Base-by-base conservation (phyloP, 805 yeast genomes). In the Candida insectorum region DNA sequence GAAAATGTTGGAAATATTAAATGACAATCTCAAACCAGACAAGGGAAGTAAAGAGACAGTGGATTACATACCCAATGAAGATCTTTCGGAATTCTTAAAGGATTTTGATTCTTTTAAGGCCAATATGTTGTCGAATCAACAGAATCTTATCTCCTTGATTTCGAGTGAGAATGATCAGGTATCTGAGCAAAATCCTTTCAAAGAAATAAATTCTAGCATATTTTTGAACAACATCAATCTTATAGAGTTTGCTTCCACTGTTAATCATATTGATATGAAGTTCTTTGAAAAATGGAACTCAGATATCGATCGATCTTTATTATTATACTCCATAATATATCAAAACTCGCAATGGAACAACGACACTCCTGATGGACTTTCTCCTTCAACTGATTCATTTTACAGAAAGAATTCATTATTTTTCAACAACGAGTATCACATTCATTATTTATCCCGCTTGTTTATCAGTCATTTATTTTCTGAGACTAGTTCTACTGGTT, bases 281-380 rank as follows among this genome's bases (percentile, higher is more conserved):
- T 85, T 83, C 48, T 78, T 76, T 55, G 58, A 58, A 13, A 49
- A 58, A 2, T 91, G 97, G 97, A 80, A 85, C 36, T 88, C 96
- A 3, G 72, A 81, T 40, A 58, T 65, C 10, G 97, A 91, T 59
- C 77, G 81, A 37, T 82, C 95, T 0, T 65, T 89, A 36, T 65
- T 88, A 24, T 77, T 82, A 41, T 79, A 61, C 65, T 48, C 77
- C 40, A 60, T 75, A 34, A 48, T 75, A 37, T 47, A 48, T 35
- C 51, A 48, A 16, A 15, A 33, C 13, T 19, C 31, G 33, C 16
- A 32, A 13, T 10, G 8, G 12, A 24, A 24, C 13, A 20, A 20
- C 23, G 11, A 20, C 11, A n/a, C n/a, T n/a, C n/a, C n/a, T n/a
- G n/a, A n/a, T n/a, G 23, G 23, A 8, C 12, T 15, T n/a, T 29